These are phyloP conservation scores for Xylaria sp. DNA, from an alignment of 2,329 filamentous ascomycete genomes.

Conservation along the genomic window DNA sequence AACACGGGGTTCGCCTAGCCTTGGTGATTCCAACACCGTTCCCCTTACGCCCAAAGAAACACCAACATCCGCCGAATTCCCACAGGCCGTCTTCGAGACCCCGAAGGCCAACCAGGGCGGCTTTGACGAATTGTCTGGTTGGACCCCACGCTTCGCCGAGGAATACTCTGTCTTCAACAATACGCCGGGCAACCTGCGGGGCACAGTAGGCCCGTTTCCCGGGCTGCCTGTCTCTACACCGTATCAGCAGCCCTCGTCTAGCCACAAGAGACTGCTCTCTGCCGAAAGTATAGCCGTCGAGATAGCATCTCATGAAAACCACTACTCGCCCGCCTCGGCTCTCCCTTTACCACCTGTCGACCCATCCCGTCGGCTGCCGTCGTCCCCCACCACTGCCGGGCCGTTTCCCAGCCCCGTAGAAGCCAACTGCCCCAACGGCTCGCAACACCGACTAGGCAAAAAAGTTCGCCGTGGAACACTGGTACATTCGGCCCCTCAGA, in stretches of 20 bases:
- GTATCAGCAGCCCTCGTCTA: conserved; percentile 41
- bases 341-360: conserved; percentile 65
- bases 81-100: conserved; percentile 63
- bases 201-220: conserved; percentile 51
- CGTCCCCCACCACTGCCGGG: conserved; percentile 57
- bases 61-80: conserved; percentile 58
- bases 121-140: conserved; percentile 57
- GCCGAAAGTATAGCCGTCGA: conserved; percentile 55
- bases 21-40: conserved; percentile 68
- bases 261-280: conserved; percentile 59
- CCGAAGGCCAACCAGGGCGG: conserved; percentile 55
- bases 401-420: conserved; percentile 41
- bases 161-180: conserved; percentile 70
- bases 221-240: conserved; percentile 51
- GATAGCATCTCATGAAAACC: conserved; percentile 66
- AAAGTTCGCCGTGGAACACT: conserved; percentile 52
- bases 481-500: conserved; percentile 53
- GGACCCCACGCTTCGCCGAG: conserved; percentile 68
- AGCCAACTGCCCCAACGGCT: conserved; percentile 37
- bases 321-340: conserved; percentile 60
- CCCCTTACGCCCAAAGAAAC: conserved; percentile 65
- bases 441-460: conserved; percentile 47
- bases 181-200: conserved; percentile 64
- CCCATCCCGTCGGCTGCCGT: conserved; percentile 61
- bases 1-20: conserved; percentile 48